phyloP scores from a whole-genome alignment of 192 early-diverging fungal genomes.

The Coemansia sp. region DNA sequence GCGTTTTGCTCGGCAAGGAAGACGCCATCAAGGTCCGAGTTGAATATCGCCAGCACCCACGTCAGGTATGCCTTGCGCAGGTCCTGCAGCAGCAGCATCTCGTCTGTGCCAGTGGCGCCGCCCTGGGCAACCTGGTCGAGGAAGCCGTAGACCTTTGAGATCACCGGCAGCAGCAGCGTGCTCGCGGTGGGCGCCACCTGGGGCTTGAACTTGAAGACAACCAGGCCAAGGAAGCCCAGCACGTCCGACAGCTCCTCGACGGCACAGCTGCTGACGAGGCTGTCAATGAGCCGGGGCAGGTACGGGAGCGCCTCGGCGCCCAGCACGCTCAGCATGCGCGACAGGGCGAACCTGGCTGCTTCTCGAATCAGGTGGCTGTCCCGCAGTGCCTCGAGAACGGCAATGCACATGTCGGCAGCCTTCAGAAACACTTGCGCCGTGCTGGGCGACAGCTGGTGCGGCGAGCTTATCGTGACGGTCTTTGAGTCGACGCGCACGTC shows the following conservation, averaged over 20 bases:
- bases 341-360: conserved; percentile 76
- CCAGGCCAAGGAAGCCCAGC: conserved; percentile 79
- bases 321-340: conserved; percentile 85
- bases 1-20: conserved; percentile 73
- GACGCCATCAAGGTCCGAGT: conserved; percentile 74
- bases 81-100: conserved; percentile 73
- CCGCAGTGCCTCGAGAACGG: conserved; percentile 66
- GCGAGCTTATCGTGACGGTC: conserved; percentile 22
- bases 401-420: conserved; percentile 75
- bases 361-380: conserved; percentile 69
- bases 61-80: conserved; percentile 83
- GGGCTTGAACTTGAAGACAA: conserved; percentile 93
- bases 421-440: conserved; percentile 73
- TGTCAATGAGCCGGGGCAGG: conserved; percentile 76
- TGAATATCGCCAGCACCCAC: conserved; percentile 81
- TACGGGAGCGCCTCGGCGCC: conserved; percentile 83
- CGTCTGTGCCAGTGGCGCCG: conserved; percentile 80
- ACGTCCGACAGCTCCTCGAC: conserved; percentile 84
- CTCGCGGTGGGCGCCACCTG: conserved; percentile 37
- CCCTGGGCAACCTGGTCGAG: conserved; percentile 74
- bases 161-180: conserved; percentile 77
- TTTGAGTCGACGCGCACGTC: conserved; percentile 56
- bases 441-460: conserved; percentile 49
- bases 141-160: conserved; percentile 83
- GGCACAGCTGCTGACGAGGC: conserved; percentile 73